Evolutionary conservation across 2,329 filamentous ascomycete genomes (phyloP).

Genomic region (Penicillium expansum): DNA sequence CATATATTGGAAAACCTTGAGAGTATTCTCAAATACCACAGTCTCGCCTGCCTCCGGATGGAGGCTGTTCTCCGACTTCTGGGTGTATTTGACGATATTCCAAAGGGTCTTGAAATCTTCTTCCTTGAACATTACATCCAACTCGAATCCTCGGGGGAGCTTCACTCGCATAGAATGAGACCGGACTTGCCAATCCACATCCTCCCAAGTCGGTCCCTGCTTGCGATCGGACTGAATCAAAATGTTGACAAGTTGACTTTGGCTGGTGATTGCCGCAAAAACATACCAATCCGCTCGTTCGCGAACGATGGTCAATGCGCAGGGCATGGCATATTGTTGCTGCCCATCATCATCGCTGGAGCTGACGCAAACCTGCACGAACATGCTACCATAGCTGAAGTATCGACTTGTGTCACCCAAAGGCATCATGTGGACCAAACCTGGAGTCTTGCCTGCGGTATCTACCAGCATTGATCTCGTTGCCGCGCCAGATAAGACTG

Average conservation of each 20-base stretch:
- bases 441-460: slow-evolving; percentile 45
- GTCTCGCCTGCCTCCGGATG: slow-evolving; percentile 67
- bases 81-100: slow-evolving; percentile 82
- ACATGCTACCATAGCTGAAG: slow-evolving; percentile 78
- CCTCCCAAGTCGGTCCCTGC: slow-evolving; percentile 72
- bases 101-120: slow-evolving; percentile 76
- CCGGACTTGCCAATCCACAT: slow-evolving; percentile 74
- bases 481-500: slow-evolving; percentile 63
- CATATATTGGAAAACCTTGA: slow-evolving; percentile 77
- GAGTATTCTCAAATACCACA: slow-evolving; percentile 64
- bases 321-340: slow-evolving; percentile 66
- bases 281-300: slow-evolving; percentile 66
- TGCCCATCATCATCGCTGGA: slow-evolving; percentile 63
- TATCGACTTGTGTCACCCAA: slow-evolving; percentile 69
- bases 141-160: slow-evolving; percentile 71
- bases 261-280: slow-evolving; percentile 72
- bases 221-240: slow-evolving; percentile 67
- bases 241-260: slow-evolving; percentile 73
- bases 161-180: slow-evolving; percentile 64
- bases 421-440: slow-evolving; percentile 68
- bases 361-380: slow-evolving; percentile 70
- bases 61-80: slow-evolving; percentile 70
- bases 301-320: slow-evolving; percentile 72
- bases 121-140: slow-evolving; percentile 69
- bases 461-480: slow-evolving; percentile 46